A percentile compares a stretch with the other conserved stretches of the same genome.
These are phyloP conservation scores for Prosopis cineraria DNA, from an alignment of 306 rosid genomes.

Conservation along the genomic window DNA sequence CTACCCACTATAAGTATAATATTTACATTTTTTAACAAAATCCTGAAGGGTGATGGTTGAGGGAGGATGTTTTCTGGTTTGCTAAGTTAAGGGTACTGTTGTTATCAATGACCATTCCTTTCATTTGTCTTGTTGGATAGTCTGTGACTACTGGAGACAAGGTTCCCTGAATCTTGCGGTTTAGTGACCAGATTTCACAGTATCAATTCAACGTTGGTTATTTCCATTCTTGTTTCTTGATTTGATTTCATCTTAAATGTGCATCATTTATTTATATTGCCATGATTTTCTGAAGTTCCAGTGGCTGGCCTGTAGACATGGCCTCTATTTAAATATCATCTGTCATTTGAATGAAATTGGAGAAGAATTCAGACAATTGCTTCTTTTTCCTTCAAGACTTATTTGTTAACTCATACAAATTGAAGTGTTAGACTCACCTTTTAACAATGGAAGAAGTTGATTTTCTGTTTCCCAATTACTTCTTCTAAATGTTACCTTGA, in stretches of 20 bases:
- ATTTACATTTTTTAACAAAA: too few relatives aligned
- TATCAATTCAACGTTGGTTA: neutral
- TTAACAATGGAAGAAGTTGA: slow-evolving; percentile 18
- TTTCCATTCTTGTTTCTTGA: neutral
- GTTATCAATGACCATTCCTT: neutral
- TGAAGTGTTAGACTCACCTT: slow-evolving; percentile 11
- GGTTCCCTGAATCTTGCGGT: neutral
- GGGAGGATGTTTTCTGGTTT: neutral
- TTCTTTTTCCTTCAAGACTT: neutral
- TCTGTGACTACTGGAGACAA: neutral
- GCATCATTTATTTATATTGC: neutral
- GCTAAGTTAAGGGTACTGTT: neutral
- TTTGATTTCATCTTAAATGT: neutral
- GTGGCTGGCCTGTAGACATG: neutral
- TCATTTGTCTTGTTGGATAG: slow-evolving; percentile 4
- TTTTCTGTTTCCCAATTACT: slow-evolving; percentile 3
- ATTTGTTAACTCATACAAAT: slow-evolving; percentile 5
- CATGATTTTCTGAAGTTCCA: neutral
- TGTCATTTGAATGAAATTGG: neutral
- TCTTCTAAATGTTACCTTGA: slow-evolving; percentile 15
- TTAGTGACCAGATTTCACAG: neutral
- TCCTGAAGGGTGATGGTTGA: neutral
- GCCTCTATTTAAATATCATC: neutral
- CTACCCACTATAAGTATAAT: too few relatives aligned
- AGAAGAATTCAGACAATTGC: neutral